These are phyloP conservation scores for Fonsecaea multimorphosa DNA, from an alignment of 2,329 filamentous ascomycete genomes.

Conservation along the genomic window DNA sequence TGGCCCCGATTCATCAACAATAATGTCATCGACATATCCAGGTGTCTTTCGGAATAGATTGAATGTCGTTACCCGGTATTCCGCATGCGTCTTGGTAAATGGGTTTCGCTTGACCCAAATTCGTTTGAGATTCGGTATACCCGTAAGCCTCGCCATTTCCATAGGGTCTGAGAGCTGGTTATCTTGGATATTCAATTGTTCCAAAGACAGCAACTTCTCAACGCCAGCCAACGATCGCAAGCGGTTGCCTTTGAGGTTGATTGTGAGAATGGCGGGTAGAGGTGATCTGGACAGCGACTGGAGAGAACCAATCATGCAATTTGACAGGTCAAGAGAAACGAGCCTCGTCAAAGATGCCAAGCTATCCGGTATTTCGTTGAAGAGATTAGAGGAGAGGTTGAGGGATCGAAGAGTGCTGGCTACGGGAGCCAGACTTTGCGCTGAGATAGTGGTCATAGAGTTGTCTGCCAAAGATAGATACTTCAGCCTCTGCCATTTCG, in stretches of 20 bases:
- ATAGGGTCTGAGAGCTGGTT: conserved; percentile 90
- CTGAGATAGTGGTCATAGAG: conserved; percentile 78
- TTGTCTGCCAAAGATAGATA: conserved; percentile 94
- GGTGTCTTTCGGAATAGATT: conserved; percentile 91
- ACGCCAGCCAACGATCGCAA: conserved; percentile 86
- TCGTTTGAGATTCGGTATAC: conserved; percentile 88
- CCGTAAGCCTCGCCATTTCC: conserved; percentile 86
- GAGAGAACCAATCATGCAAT: conserved; percentile 96
- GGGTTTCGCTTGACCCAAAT: conserved; percentile 93
- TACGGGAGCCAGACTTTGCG: conserved; percentile 77
- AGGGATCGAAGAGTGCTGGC: conserved; percentile 88
- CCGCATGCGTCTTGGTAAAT: conserved; percentile 83
- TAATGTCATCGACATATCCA: conserved; percentile 86
- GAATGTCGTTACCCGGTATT: conserved; percentile 89
- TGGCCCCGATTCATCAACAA: conserved; percentile 83
- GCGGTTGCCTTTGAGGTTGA: conserved; percentile 89
- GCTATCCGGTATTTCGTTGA: conserved; percentile 92
- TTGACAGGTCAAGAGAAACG: conserved; percentile 89
- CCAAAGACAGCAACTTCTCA: conserved; percentile 84
- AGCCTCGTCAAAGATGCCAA: conserved; percentile 83
- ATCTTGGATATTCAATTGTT: conserved; percentile 88
- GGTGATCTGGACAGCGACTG: conserved; percentile 85
- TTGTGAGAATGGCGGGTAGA: conserved; percentile 87
- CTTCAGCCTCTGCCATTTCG: conserved; percentile 93
- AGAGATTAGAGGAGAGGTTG: conserved; percentile 90